Conservation (phyloP, 2,329 filamentous ascomycete species). For the Fusarium sp. region DNA sequence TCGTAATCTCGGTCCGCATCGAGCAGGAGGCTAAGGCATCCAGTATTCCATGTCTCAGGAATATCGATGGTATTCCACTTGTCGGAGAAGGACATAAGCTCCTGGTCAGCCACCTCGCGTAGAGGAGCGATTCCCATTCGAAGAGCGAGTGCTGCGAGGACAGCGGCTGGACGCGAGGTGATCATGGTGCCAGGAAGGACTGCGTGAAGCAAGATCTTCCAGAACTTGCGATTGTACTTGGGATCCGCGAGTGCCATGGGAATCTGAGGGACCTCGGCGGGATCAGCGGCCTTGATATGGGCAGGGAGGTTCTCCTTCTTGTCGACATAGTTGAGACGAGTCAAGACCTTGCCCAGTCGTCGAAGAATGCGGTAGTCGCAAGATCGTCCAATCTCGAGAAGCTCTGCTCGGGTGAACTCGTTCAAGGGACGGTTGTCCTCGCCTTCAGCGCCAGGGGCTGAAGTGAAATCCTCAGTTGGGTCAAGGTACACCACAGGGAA, state of each 20-base stretch:
- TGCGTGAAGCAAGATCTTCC: conserved; percentile 61
- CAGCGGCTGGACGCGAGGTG: conserved; percentile 55
- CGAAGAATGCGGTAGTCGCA: conserved; percentile 61
- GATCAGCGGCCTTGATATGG: conserved; percentile 52
- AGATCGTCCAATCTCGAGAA: conserved; percentile 64
- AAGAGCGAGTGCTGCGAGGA: conserved; percentile 61
- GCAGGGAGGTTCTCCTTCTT: conserved; percentile 55
- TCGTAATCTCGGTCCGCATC: conserved; percentile 57
- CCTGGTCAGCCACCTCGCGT: conserved; percentile 53
- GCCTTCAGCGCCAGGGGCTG: conserved; percentile 30
- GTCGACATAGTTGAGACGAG: conserved; percentile 58
- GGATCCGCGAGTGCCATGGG: conserved; percentile 55
- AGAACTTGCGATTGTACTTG: conserved; percentile 55
- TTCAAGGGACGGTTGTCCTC: conserved; percentile 42
- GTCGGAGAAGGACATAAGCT: conserved; percentile 55
- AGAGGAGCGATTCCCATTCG: conserved; percentile 60
- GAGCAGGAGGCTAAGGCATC: conserved; percentile 59
- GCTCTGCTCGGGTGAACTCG: conserved; percentile 57
- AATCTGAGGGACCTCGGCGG: conserved; percentile 54
- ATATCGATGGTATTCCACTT: conserved; percentile 61
- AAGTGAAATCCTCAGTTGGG: conserved; percentile 56
- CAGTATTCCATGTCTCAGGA: conserved; percentile 63
- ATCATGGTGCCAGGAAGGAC: conserved; percentile 63
- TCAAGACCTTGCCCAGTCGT: conserved; percentile 60
- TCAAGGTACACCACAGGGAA: conserved; percentile 64